Conservation (phyloP, 768 basidiomycete genomes). For the Trametes cubensis region DNA sequence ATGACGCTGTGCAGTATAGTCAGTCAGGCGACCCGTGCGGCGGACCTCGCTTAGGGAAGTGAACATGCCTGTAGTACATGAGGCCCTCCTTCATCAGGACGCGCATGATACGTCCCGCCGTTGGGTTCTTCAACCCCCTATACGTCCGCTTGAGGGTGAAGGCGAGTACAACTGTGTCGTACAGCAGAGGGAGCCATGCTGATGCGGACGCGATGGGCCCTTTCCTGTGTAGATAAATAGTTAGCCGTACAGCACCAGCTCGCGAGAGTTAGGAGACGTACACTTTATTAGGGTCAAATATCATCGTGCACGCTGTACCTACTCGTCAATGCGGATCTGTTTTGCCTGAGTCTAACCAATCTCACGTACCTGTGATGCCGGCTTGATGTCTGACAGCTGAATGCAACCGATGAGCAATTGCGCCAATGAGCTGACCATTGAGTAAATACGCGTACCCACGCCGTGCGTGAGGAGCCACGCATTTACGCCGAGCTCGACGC, state of each 20-base stretch:
- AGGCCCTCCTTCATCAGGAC: slow-evolving; percentile 38
- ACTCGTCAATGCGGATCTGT: not conserved
- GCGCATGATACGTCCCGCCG: slow-evolving; percentile 27
- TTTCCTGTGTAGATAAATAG: not conserved
- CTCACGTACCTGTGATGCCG: slow-evolving; percentile 25
- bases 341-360: too few species aligned
- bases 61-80: slow-evolving; percentile 39
- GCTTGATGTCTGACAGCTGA: slow-evolving; percentile 21
- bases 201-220: slow-evolving; percentile 37
- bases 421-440: not conserved
- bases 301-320: slow-evolving; percentile 45
- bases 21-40: not conserved
- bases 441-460: slow-evolving; percentile 43
- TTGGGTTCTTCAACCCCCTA: slow-evolving; percentile 25
- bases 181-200: slow-evolving; percentile 45
- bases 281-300: slow-evolving; percentile 31
- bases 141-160: slow-evolving; percentile 39
- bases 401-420: slow-evolving; percentile 3
- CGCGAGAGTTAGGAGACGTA: not conserved
- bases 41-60: not conserved
- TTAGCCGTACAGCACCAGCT: not conserved
- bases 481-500: slow-evolving; percentile 50
- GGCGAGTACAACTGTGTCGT: slow-evolving; percentile 41
- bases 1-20: slow-evolving; percentile 36
- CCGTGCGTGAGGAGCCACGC: slow-evolving; percentile 57